Evolutionary conservation across 2,329 filamentous ascomycete genomes (phyloP), one percentile per base, ranked within the genome.

Genomic region (Trichoderma sp.): DNA sequence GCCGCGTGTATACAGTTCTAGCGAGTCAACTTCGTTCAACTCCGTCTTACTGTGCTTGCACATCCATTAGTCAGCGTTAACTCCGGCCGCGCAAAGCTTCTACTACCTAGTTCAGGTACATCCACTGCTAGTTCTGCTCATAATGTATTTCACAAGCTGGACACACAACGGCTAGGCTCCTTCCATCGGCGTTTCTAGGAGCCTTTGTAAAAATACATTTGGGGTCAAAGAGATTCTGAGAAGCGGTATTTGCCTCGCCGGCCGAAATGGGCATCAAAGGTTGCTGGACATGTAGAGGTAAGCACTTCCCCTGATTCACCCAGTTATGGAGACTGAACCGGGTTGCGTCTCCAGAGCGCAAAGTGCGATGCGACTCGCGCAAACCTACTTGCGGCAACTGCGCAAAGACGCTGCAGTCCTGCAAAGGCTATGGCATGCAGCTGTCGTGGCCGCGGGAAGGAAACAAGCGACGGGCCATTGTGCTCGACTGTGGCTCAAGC

Each of bases 361-460:
- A 69, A 26, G 30, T 69, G 11, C 52, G 68, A 24, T 69, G 68
- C 34, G 68, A 69, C 37, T 34, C 61, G 51, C 39, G 13, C 26
- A 66, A 28, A 26, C 68, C 68, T 28, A 55, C 54, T 18, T 69
- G 68, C 49, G n/a, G 24, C 11, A 69, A 69, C 28, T 69, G 68
- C 28, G 49, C 64, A 4, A 69, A 59, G 43, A 34, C 55, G 3
- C 18, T 66, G 55, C 63, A 56, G 11, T 4, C 18, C 18, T 69
- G 68, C 24, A 66, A 61, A 43, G 68, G 68, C 26, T 69, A 69
- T 37, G 68, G 68, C 55, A 66, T 69, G 32, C 68, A 69, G 16
- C 26, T 69, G 24, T 69, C 68, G 5, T 69, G 68, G 68, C 68
- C 68, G 6, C 64, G 64, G n/a, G 61, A 59, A 21, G 68, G 68